Evolutionary conservation across 2,329 filamentous ascomycete genomes (phyloP), one percentile per base, ranked within the genome.

Genomic region (Ascochyta lentis): DNA sequence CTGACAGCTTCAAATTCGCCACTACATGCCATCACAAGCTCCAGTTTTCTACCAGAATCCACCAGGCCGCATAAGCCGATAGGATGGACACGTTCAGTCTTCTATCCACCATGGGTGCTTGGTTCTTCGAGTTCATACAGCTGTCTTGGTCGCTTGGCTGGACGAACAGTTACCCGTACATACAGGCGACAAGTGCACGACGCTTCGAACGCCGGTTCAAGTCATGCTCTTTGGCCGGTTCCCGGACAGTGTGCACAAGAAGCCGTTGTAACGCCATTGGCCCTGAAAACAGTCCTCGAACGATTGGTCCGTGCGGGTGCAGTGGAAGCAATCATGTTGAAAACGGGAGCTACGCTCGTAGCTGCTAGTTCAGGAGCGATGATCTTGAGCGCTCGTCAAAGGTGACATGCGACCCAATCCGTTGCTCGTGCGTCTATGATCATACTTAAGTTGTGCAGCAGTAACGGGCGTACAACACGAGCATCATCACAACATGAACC

Each of bases 251-350:
- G 58, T 43, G 59, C 59, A 70, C 69, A 62, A 63, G 49, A 63
- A 63, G 60, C 64, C 54, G 65, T 57, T 63, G 70, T 70, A 68
- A 64, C 64, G 69, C 67, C 47, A 48, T 37, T 46, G 33, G 49
- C 56, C 56, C 54, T 63, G 60, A 49, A 59, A 56, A 65, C 65
- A 60, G 67, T 54, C 40, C 53, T 66, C 54, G 69, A 75, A 76
- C 73, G 44, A 63, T 61, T 73, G 71, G 70, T 53, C 71, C 61
- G 71, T 75, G 72, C 72, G 34, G 54, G 58, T 51, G 54, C 50
- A 41, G 60, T 62, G 60, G 48, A 61, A 54, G 62, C 66, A 68
- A 68, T 70, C 65, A 49, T 16, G n/a, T 15, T 35, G 26, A 31
- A 5, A 24, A 6, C 15, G 39, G 19, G 37, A 46, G 34, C 38